These are phyloP conservation scores for Cyberlindnera amylophila DNA, from an alignment of 805 yeast species.

Conservation along the genomic window DNA sequence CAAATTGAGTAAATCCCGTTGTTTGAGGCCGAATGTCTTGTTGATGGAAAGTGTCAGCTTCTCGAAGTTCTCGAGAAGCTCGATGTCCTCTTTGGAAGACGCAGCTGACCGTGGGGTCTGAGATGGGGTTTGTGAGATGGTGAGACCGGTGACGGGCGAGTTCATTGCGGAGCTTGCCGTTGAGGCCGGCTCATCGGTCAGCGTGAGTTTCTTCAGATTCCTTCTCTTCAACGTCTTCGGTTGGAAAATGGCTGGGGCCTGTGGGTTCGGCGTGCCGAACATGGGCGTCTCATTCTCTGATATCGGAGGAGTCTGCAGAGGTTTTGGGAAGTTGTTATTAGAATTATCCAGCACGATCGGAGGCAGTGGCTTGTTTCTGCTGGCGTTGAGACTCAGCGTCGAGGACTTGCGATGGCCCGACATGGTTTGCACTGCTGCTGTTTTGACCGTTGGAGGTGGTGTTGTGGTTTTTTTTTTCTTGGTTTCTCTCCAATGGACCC, in stretches of 20 bases:
- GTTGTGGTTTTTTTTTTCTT: too few relatives aligned
- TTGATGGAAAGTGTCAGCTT: slow-evolving; percentile 52
- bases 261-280: background rate
- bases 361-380: slow-evolving; percentile 29
- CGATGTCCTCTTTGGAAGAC: slow-evolving; percentile 32
- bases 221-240: slow-evolving; percentile 50
- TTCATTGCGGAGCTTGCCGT: background rate
- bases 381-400: slow-evolving; percentile 23
- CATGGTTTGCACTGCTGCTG: slow-evolving; percentile 1
- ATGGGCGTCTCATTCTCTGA: background rate
- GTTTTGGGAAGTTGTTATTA: slow-evolving; percentile 3
- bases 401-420: slow-evolving; percentile 24
- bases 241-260: slow-evolving; percentile 26
- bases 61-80: slow-evolving; percentile 41
- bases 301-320: slow-evolving; percentile 8
- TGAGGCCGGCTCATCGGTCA: slow-evolving; percentile 25
- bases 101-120: slow-evolving; percentile 26
- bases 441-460: background rate
- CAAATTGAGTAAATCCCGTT: slow-evolving; percentile 68
- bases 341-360: slow-evolving; percentile 21
- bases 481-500: background rate
- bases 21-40: slow-evolving; percentile 47
- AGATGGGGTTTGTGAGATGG: slow-evolving; percentile 14
- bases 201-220: slow-evolving; percentile 54
- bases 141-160: slow-evolving; percentile 1